These are phyloP conservation scores for Fomitopsis schrenkii DNA, from an alignment of 1,284 basidiomycete genomes.

Conservation along the genomic window DNA sequence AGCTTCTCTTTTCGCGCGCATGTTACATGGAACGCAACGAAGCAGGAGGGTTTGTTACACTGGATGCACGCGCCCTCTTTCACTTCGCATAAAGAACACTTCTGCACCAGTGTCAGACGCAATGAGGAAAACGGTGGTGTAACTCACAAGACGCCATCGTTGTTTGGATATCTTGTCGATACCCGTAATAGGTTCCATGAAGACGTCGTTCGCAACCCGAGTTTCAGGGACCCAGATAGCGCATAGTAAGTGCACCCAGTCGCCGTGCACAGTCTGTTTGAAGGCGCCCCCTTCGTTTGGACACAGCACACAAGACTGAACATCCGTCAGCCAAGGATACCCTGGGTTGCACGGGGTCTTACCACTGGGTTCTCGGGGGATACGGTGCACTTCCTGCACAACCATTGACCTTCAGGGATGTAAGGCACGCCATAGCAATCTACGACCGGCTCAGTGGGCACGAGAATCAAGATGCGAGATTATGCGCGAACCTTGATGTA, in stretches of 20 bases:
- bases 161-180: slow-evolving; percentile 87
- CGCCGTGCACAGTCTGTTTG: slow-evolving; percentile 92
- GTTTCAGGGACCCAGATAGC: slow-evolving; percentile 99
- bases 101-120: slow-evolving; percentile 35
- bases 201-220: slow-evolving; percentile 89
- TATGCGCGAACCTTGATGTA: slow-evolving; percentile 83
- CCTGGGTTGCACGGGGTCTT: slow-evolving; percentile 23
- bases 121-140: neutral
- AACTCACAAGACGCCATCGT: slow-evolving; percentile 87
- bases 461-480: neutral
- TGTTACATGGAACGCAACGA: slow-evolving; percentile 92
- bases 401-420: slow-evolving; percentile 99
- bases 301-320: slow-evolving; percentile 87
- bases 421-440: slow-evolving; percentile 99
- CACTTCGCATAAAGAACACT: slow-evolving; percentile 84
- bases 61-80: slow-evolving; percentile 93
- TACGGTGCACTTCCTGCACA: slow-evolving; percentile 97
- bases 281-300: slow-evolving; percentile 98
- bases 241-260: slow-evolving; percentile 96
- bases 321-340: neutral
- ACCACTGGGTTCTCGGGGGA: slow-evolving; percentile 96
- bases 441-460: slow-evolving; percentile 26
- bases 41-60: slow-evolving; percentile 90
- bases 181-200: slow-evolving; percentile 98
- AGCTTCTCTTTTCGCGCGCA: slow-evolving; percentile 88